Evolutionary conservation across 345 rosid genomes (phyloP).

Genomic region (Reutealis trisperma): DNA sequence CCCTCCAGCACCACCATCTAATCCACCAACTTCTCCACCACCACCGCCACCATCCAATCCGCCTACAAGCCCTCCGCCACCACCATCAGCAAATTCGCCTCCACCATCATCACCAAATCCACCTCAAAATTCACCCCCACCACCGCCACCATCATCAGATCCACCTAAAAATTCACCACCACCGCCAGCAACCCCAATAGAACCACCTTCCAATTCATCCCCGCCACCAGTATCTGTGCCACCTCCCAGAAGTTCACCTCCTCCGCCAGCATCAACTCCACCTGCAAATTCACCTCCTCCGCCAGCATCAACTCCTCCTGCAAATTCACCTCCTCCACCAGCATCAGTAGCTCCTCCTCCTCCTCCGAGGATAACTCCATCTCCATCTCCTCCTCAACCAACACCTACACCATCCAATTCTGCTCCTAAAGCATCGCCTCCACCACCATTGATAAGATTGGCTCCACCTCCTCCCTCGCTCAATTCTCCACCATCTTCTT

Average conservation of each 20-base stretch:
- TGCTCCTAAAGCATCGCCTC: conserved; percentile 33
- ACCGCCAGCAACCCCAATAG: not conserved
- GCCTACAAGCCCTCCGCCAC: conserved; percentile 31
- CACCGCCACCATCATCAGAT: conserved; percentile 20
- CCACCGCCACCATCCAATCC: not conserved
- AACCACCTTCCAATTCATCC: conserved; percentile 27
- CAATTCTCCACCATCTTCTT: conserved; percentile 21
- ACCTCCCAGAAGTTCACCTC: conserved; percentile 31
- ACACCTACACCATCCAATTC: conserved; percentile 45
- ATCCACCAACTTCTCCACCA: conserved; percentile 9
- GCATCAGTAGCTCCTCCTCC: conserved; percentile 30
- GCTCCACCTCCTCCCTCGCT: conserved; percentile 41
- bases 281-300: conserved; percentile 34
- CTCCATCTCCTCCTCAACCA: conserved; percentile 33
- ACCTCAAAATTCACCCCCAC: conserved; percentile 23
- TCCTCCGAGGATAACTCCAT: conserved; percentile 28
- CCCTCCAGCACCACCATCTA: conserved; percentile 8
- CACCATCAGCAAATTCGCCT: conserved; percentile 22
- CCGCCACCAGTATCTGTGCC: conserved; percentile 20
- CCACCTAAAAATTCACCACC: conserved; percentile 22
- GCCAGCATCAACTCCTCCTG: conserved; percentile 24
- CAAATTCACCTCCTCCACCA: conserved; percentile 31
- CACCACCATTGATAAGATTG: conserved; percentile 38
- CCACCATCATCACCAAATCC: not conserved
- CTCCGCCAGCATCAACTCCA: conserved; percentile 32